A percentile compares a stretch with the other conserved stretches of the same genome.
These are phyloP conservation scores for Escovopsis weberi DNA, from an alignment of 2,329 filamentous ascomycete genomes.

Conservation along the genomic window DNA sequence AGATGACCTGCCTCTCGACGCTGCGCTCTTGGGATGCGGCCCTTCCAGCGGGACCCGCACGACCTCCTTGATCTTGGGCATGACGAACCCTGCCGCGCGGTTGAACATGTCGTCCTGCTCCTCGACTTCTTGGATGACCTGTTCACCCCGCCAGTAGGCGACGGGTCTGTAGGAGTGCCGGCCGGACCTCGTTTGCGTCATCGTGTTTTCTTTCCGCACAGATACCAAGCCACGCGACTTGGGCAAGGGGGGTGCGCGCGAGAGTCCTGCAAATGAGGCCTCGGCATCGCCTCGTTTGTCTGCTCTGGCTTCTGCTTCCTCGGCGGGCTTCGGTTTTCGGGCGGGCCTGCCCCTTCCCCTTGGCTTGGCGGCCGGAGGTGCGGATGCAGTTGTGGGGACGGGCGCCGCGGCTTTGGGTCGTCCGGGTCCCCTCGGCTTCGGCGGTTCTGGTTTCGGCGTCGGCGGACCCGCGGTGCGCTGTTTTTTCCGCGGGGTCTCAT, in stretches of 20 bases:
- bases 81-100: constrained; percentile 31
- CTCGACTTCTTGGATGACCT: constrained; percentile 52
- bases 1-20: constrained; percentile 10
- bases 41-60: constrained; percentile 54
- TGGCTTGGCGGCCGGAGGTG: constrained; percentile 9
- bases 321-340: constrained; percentile 11
- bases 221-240: constrained; percentile 40
- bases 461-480: constrained; percentile 12
- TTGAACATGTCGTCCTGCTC: constrained; percentile 35
- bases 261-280: constrained; percentile 31
- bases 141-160: constrained; percentile 78
- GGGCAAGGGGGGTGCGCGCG: constrained; percentile 40
- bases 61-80: constrained; percentile 62
- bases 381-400: too few relatives aligned
- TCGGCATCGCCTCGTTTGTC: constrained; percentile 31
- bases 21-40: constrained; percentile 11
- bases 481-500: constrained; percentile 12
- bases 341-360: constrained; percentile 13
- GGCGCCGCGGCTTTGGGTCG: constrained; percentile 3
- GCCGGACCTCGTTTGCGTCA: constrained; percentile 56
- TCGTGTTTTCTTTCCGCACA: constrained; percentile 32
- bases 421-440: constrained; percentile 1
- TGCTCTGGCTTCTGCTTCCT: constrained; percentile 9
- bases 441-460: constrained; percentile 13
- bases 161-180: constrained; percentile 66